These are phyloP conservation scores for Pseudisothecium myosuroides DNA, from an alignment of 225 moss, liverwort and hornwort species.

Conservation along the genomic window DNA sequence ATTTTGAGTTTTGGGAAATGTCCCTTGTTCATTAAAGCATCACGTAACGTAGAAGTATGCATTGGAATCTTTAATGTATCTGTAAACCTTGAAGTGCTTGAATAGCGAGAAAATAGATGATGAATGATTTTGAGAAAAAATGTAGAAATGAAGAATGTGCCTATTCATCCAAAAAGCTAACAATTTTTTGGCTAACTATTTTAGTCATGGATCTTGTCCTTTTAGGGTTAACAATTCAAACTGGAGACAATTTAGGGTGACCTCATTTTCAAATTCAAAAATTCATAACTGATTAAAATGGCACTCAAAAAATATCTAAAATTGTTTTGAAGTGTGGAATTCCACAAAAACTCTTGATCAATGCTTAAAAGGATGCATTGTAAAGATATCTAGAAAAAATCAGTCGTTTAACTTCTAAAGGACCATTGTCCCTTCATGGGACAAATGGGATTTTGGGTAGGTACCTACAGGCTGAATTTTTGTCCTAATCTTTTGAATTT, in stretches of 20 bases:
- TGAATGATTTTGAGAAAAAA: not conserved
- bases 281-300: not conserved
- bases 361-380: not conserved
- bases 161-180: not conserved
- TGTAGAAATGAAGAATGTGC: not conserved
- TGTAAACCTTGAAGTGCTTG: fast-evolving
- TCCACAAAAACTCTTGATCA: fast-evolving
- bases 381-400: not conserved
- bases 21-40: not conserved
- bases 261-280: not conserved
- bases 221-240: not conserved
- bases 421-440: no score
- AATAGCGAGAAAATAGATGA: fast-evolving
- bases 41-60: fast-evolving
- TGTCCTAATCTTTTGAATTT: no score
- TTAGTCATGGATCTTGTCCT: not conserved
- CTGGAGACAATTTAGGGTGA: fast-evolving
- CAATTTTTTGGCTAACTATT: not conserved
- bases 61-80: not conserved
- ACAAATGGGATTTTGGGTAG: no score
- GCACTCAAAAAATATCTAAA: not conserved
- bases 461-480: no score
- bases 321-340: fast-evolving
- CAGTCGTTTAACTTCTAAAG: no score
- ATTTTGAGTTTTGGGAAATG: not conserved